phyloP scores from a whole-genome alignment of 2,329 filamentous ascomycete genomes.

The Penicillium thymicola region DNA sequence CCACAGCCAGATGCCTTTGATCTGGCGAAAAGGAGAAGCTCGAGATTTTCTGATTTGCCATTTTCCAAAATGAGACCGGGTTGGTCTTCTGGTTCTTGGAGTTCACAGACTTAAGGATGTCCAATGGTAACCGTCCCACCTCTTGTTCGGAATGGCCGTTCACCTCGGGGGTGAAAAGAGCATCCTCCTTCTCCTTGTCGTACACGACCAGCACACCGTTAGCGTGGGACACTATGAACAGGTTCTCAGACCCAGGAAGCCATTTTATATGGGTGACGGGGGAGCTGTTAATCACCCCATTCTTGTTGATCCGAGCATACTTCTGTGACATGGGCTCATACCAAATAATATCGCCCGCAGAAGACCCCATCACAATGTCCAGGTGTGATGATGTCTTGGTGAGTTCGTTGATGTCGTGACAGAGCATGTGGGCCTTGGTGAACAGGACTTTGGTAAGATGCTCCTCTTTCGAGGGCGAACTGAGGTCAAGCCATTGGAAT shows the following conservation, averaged over 20 bases:
- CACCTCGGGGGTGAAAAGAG: slow-evolving; percentile 68
- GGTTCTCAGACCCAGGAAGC: slow-evolving; percentile 89
- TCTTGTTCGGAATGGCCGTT: slow-evolving; percentile 28
- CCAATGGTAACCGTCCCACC: slow-evolving; percentile 48
- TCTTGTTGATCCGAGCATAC: slow-evolving; percentile 95
- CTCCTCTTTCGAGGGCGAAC: slow-evolving; percentile 68
- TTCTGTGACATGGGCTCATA: slow-evolving; percentile 96
- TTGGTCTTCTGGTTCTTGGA: slow-evolving; percentile 93
- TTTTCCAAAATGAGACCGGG: slow-evolving; percentile 86
- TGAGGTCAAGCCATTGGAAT: slow-evolving; percentile 93
- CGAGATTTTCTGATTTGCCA: slow-evolving; percentile 87
- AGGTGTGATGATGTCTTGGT: slow-evolving; percentile 79
- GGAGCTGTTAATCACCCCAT: slow-evolving; percentile 83
- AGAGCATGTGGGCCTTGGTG: slow-evolving; percentile 91
- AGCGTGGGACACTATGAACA: slow-evolving; percentile 88
- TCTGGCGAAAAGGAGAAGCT: slow-evolving; percentile 91
- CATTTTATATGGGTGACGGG: slow-evolving; percentile 85
- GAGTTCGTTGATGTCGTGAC: slow-evolving; percentile 82
- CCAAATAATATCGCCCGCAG: slow-evolving; percentile 96
- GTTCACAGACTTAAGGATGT: slow-evolving; percentile 84
- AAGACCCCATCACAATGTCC: slow-evolving; percentile 93
- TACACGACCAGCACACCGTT: slow-evolving; percentile 91
- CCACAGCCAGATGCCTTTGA: slow-evolving; percentile 78
- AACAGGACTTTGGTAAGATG: slow-evolving; percentile 95
- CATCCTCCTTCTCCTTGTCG: slow-evolving; percentile 95